A percentile compares a stretch with the other conserved stretches of the same genome.
Conservation (phyloP, 2,329 filamentous ascomycete genomes). For the Kalmusia sp. region DNA sequence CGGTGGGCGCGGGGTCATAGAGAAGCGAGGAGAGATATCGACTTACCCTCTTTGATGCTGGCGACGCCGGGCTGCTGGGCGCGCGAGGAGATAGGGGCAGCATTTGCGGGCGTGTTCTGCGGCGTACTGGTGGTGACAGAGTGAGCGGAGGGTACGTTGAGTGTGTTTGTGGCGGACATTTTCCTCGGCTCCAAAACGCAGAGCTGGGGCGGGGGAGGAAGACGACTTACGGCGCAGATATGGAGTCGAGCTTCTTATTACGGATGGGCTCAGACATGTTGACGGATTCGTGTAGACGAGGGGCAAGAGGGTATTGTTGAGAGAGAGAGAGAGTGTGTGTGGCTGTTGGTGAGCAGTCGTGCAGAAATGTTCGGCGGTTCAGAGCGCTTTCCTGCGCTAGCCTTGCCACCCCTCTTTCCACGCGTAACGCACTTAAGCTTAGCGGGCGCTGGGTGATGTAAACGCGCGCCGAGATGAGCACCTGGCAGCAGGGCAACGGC, state of each 20-base stretch:
- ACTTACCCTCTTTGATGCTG: conserved; percentile 94
- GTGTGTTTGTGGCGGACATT: conserved; percentile 29
- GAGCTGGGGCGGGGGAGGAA: conserved; percentile 29
- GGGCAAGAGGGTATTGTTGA: conserved; percentile 26
- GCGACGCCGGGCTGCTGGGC: conserved; percentile 92
- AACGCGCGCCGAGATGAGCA: conserved; percentile 7
- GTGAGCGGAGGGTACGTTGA: conserved; percentile 44
- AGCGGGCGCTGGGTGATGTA: conserved; percentile 17
- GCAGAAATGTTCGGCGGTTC: conserved; percentile 44
- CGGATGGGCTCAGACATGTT: conserved; percentile 73
- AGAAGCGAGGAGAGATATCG: conserved; percentile 24
- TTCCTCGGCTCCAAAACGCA: conserved; percentile 27
- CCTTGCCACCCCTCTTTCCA: conserved; percentile 31
- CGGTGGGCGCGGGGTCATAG: conserved; percentile 35
- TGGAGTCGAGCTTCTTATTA: conserved; percentile 69
- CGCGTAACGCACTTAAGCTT: conserved; percentile 19
- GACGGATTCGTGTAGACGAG: conserved; percentile 22
- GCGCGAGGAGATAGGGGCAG: conserved; percentile 96
- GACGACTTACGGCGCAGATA: conserved; percentile 70
- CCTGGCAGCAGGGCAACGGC: no score
- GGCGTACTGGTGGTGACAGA: conserved; percentile 73
- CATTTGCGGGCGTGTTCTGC: conserved; percentile 95
- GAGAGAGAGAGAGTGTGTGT: conserved; percentile 33
- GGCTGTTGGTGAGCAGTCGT: conserved; percentile 40
- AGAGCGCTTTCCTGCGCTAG: conserved; percentile 31